Percentiles rank a stretch among this genome's conserved stretches.
Evolutionary conservation across 2,329 filamentous ascomycete genomes (phyloP).

Genomic region (Xenoacremonium recifei): DNA sequence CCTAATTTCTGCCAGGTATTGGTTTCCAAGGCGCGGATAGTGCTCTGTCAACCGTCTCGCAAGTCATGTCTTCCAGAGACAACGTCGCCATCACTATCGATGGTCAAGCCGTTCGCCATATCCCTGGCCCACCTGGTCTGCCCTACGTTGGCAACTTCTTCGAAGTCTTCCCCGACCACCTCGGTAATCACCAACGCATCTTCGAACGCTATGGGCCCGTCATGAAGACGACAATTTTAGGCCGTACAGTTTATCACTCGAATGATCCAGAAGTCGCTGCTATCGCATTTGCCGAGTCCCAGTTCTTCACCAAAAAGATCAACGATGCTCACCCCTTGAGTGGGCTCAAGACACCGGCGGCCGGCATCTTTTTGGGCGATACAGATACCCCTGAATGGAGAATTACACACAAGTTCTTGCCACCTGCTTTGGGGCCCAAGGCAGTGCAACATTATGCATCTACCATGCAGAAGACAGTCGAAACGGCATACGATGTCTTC

Average conservation of each 20-base stretch:
- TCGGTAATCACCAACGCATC: conserved; percentile 55
- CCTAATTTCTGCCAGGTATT: conserved; percentile 29
- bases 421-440: conserved; percentile 57
- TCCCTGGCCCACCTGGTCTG: conserved; percentile 49
- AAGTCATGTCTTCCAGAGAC: conserved; percentile 32
- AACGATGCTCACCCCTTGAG: conserved; percentile 47
- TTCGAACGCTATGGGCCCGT: conserved; percentile 53
- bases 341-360: conserved; percentile 40
- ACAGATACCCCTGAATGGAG: conserved; percentile 50
- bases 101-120: conserved; percentile 44
- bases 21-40: conserved; percentile 33
- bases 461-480: conserved; percentile 54
- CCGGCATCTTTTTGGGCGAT: conserved; percentile 47
- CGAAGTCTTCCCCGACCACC: conserved; percentile 55
- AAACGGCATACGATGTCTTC: conserved; percentile 49
- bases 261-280: conserved; percentile 47
- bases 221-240: conserved; percentile 52
- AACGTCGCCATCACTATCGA: conserved; percentile 46
- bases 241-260: conserved; percentile 47
- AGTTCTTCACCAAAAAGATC: conserved; percentile 54
- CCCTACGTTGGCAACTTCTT: conserved; percentile 53
- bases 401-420: conserved; percentile 59
- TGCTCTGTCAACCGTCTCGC: conserved; percentile 30
- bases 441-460: conserved; percentile 61
- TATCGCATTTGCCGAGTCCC: conserved; percentile 46